Percentiles rank a stretch among this genome's conserved stretches.
phyloP scores from a whole-genome alignment of 2,329 filamentous ascomycete species.

The Colletotrichum sp. region DNA sequence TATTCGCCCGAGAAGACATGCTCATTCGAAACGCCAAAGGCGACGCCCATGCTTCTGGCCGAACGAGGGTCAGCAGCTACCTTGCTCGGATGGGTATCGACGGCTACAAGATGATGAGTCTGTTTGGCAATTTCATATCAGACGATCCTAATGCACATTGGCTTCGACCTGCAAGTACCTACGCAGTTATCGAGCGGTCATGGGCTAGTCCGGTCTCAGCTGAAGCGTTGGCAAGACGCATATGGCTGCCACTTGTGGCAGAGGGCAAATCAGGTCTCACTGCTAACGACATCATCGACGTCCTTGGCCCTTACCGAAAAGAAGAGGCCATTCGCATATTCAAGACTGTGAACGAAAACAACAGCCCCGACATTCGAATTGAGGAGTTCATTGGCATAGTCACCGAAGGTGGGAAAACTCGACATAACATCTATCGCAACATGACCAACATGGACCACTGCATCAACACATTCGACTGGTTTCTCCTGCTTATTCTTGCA shows the following conservation, averaged over 20 bases:
- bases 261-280: slow-evolving; percentile 25
- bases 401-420: slow-evolving; percentile 28
- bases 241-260: slow-evolving; percentile 32
- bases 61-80: slow-evolving; percentile 27
- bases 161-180: slow-evolving; percentile 28
- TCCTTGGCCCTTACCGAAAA: slow-evolving; percentile 28
- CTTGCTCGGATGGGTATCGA: slow-evolving; percentile 29
- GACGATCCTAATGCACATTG: slow-evolving; percentile 27
- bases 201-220: slow-evolving; percentile 29
- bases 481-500: slow-evolving; percentile 26
- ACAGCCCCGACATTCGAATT: slow-evolving; percentile 30
- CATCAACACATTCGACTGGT: slow-evolving; percentile 34
- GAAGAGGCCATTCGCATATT: slow-evolving; percentile 27
- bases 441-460: slow-evolving; percentile 33
- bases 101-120: slow-evolving; percentile 26
- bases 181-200: slow-evolving; percentile 29
- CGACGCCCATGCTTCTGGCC: slow-evolving; percentile 24
- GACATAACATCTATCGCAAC: slow-evolving; percentile 29
- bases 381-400: slow-evolving; percentile 32
- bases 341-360: slow-evolving; percentile 23
- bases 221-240: slow-evolving; percentile 28
- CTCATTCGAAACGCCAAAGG: slow-evolving; percentile 30
- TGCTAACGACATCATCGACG: slow-evolving; percentile 28
- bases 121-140: slow-evolving; percentile 31
- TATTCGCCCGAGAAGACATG: slow-evolving; percentile 27